Base-by-base conservation (phyloP, 495 filamentous ascomycete species). In the Geopyxis carbonaria region DNA sequence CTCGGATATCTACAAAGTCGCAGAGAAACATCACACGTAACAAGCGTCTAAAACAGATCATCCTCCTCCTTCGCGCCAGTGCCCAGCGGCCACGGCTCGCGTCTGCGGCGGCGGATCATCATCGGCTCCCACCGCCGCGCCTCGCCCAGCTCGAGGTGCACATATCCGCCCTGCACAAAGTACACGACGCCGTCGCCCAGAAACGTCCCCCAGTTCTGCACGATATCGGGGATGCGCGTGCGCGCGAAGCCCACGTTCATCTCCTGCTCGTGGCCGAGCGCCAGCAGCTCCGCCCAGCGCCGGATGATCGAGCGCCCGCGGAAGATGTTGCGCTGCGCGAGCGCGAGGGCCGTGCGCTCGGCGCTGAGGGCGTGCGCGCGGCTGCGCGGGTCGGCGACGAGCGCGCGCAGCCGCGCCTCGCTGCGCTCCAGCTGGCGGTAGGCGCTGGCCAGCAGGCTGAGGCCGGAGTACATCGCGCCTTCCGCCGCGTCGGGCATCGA, bases 201-300 rank as follows among this genome's bases (percentile, higher is more conserved):
- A 38, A 59, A 61, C 13, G 29, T 32, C 5, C 38, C 30, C 55
- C 57, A 57, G 13, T 35, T 45, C n/a, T 44, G 44, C 13, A 61
- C 22, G 9, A 55, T 40, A 10, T 49, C 36, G 2, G 57, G 57
- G 2, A 61, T 36, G 10, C 44, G 22, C 20, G 24, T 33, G 14
- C 44, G 44, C 23, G 45, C 38, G 38, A 48, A 37, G 13, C 38
- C 43, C 4, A 28, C 20, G 4, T 38, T 48, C 40, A 50, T 38
- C 1, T 37, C 44, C 13, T 18, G 9, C 21, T 45, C 42, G 8
- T 52, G 54, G 4, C 43, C 44, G 7, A 43, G 23, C 34, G 55
- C 50, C 31, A 58, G 28, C 7, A 51, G 10, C 28, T 48, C 37
- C 1, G 46, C 32, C 59, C 58, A 61, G 13, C 45, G 35, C 13